Evolutionary conservation across 371 early-diverging fungal species (phyloP).

Genomic region (Mortierella sp.): DNA sequence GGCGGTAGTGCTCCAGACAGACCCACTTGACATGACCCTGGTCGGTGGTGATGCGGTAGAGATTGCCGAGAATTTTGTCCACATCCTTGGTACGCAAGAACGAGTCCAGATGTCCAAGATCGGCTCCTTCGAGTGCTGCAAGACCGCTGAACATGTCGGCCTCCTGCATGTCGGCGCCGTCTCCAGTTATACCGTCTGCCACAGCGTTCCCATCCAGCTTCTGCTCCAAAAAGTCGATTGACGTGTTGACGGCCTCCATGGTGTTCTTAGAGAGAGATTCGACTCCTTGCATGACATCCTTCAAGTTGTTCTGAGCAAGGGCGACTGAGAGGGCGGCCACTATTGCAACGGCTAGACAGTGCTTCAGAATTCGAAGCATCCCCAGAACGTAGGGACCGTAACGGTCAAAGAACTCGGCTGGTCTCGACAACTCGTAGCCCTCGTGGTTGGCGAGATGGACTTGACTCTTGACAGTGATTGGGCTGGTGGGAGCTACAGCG

Average conservation of each 20-base stretch:
- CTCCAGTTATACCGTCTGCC: not conserved
- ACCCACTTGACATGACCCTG: slow-evolving; percentile 39
- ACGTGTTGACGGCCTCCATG: not conserved
- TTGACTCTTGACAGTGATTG: not conserved
- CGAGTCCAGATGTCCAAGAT: slow-evolving; percentile 22
- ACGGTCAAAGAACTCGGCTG: not conserved
- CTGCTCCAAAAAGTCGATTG: not conserved
- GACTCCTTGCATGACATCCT: no score
- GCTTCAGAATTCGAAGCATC: not conserved
- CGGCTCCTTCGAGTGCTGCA: slow-evolving; percentile 15
- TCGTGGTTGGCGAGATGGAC: not conserved
- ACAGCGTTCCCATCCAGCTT: not conserved
- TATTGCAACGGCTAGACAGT: not conserved
- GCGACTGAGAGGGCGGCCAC: not conserved
- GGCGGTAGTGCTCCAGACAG: slow-evolving; percentile 29
- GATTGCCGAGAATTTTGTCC: slow-evolving; percentile 18
- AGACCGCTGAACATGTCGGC: not conserved
- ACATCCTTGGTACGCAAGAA: slow-evolving; percentile 9
- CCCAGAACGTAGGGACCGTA: not conserved
- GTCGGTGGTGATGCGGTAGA: slow-evolving; percentile 23
- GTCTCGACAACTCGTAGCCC: not conserved
- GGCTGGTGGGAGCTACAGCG: not conserved
- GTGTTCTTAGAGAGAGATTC: no score
- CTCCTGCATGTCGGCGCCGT: not conserved
- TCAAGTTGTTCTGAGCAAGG: no score